Percentiles rank a stretch among this genome's conserved stretches.
Evolutionary conservation across 176 grass and related monocot species (phyloP).

Genomic region (Poa pratensis): DNA sequence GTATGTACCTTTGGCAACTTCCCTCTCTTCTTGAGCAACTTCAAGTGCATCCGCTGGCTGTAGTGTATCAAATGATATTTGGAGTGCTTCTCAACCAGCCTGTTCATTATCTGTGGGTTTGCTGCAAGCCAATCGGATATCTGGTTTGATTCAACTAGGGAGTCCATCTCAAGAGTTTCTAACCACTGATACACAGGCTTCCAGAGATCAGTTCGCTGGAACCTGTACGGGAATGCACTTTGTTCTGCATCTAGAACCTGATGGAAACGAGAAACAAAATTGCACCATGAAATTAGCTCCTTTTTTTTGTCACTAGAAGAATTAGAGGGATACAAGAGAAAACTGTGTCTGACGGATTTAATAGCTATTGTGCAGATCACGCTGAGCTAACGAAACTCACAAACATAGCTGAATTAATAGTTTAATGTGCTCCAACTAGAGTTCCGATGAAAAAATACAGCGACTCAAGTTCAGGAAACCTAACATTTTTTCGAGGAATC

Average conservation of each 20-base stretch:
- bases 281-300: not conserved
- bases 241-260: constrained; percentile 71
- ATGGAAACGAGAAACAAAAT: constrained; percentile 20
- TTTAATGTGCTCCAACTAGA: not conserved
- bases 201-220: constrained; percentile 94
- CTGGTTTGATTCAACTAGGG: constrained; percentile 68
- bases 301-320: constrained; percentile 14
- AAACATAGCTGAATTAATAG: constrained; percentile 8
- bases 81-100: constrained; percentile 87
- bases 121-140: constrained; percentile 84
- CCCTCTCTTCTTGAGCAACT: constrained; percentile 89
- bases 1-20: constrained; percentile 82
- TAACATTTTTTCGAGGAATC: not conserved
- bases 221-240: constrained; percentile 83
- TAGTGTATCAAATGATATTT: constrained; percentile 97
- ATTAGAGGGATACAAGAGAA: not conserved
- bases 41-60: constrained; percentile 95
- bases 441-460: not conserved
- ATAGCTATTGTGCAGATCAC: not conserved
- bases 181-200: constrained; percentile 89
- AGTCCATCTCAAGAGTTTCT: constrained; percentile 78
- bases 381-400: not conserved
- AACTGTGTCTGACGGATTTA: not conserved
- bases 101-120: constrained; percentile 65
- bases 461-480: not conserved